phyloP scores from a whole-genome alignment of 495 filamentous ascomycete genomes.

The Trichoderma asperelloides region DNA sequence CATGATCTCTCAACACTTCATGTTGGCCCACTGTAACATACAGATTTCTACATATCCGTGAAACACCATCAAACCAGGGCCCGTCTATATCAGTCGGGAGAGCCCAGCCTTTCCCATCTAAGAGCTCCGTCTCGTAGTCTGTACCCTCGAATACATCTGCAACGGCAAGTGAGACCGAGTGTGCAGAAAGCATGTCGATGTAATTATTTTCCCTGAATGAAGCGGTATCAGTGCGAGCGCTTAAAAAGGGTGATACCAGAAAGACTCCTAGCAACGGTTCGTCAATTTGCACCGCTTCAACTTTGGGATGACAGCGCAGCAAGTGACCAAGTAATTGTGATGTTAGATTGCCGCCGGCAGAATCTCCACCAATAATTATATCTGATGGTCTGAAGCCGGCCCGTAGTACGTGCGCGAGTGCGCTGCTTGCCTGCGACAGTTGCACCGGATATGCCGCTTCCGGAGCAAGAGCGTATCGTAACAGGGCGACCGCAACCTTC shows the following conservation, averaged over 20 bases:
- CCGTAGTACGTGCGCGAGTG: constrained; percentile 16
- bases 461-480: constrained; percentile 25
- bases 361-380: constrained; percentile 26
- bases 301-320: constrained; percentile 20
- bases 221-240: too few relatives aligned
- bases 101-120: too few relatives aligned
- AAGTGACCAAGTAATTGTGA: constrained; percentile 20
- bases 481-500: constrained; percentile 24
- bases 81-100: too few relatives aligned
- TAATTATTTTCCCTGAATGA: too few relatives aligned
- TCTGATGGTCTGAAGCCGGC: constrained; percentile 18
- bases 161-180: too few relatives aligned
- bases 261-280: constrained; percentile 21
- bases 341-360: constrained; percentile 24
- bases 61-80: constrained; percentile 11
- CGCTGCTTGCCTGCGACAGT: constrained; percentile 21
- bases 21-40: too few relatives aligned
- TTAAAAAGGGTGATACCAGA: constrained; percentile 20
- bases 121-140: too few relatives aligned
- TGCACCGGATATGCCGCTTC: constrained; percentile 20
- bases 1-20: too few relatives aligned
- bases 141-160: too few relatives aligned
- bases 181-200: too few relatives aligned
- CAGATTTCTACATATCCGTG: constrained; percentile 10
- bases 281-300: constrained; percentile 7